These are phyloP conservation scores for Somion occarium DNA, from an alignment of 1,284 basidiomycete genomes.

Conservation along the genomic window DNA sequence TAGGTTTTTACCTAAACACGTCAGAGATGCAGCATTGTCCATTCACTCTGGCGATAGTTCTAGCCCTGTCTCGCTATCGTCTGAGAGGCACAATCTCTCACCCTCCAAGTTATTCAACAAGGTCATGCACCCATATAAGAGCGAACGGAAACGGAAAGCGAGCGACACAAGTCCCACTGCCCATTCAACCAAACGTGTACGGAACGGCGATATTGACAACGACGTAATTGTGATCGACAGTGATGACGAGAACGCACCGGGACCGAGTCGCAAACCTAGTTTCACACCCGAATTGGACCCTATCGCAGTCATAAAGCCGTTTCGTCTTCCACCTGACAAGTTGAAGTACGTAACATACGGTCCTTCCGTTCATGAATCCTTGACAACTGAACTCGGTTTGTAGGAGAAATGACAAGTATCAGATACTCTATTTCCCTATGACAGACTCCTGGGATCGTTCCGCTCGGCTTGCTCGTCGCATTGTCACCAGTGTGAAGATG, in stretches of 20 bases:
- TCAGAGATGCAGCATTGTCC: conserved; percentile 33
- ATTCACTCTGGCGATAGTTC: conserved; percentile 11
- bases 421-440: conserved; percentile 71
- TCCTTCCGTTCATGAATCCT: conserved; percentile 1
- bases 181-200: conserved; percentile 25
- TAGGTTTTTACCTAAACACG: conserved; percentile 16
- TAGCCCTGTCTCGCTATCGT: not conserved
- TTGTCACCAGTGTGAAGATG: conserved; percentile 42
- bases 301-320: conserved; percentile 37
- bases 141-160: conserved; percentile 22
- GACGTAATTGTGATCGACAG: conserved; percentile 36
- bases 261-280: not conserved
- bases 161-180: conserved; percentile 6
- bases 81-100: conserved; percentile 6
- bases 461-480: conserved; percentile 44
- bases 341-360: conserved; percentile 45
- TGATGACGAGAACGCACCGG: conserved; percentile 20
- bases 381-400: conserved; percentile 12
- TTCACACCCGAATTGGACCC: conserved; percentile 24
- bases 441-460: conserved; percentile 45
- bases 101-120: conserved; percentile 16
- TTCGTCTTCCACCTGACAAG: conserved; percentile 42
- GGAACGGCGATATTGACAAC: conserved; percentile 20
- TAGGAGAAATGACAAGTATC: conserved; percentile 53
- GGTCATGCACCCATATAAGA: conserved; percentile 17